Base-by-base conservation (phyloP, 129 eudicot species). In the Smallanthus sonchifolius region DNA sequence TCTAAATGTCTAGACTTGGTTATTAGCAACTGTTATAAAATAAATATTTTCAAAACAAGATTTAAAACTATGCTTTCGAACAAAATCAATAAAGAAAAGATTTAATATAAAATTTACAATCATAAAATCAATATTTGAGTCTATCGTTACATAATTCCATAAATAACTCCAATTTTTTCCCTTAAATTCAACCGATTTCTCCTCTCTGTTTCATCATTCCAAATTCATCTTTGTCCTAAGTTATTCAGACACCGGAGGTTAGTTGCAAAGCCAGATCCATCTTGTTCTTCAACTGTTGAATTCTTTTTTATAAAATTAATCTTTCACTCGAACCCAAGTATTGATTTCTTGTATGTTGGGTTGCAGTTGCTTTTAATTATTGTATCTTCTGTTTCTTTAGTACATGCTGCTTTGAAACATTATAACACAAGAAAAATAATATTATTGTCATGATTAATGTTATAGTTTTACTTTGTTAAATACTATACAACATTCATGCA, bases 241-340 rank as follows among this genome's bases (percentile, higher is more conserved):
- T 65, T 79, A 11, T 72, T 55, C 83, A 79, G 74, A 79, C 72
- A 14, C 30, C 49, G 37, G 16, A 79, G 83, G 83, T 72, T 67
- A 54, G 83, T 54, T 79, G 14, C 40, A 71, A 49, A 28, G 63
- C 72, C 82, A 70, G 45, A 38, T 70, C 17, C 28, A n/a, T 14
- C 38, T 43, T 13, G 70, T 69, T 59, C 19, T 61, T 35, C 67
- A 61, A 35, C 1, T 34, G 20, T 14, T 56, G 4, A 32, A 10
- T 48, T 36, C 30, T n/a, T 28, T 4, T 56, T 56, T 1, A 56
- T 28, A 28, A 52, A 52, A 52, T 3, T 52, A 52, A 52, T 6
- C 28, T n/a, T 52, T 17, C 16, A 42, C 11, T 42, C 11, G 10
- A 42, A 7, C 47, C 47, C 10, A 42, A 2, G 10, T 6, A 42